These are phyloP conservation scores for Daldinia sp. DNA, from an alignment of 2,329 filamentous ascomycete species.

Conservation along the genomic window DNA sequence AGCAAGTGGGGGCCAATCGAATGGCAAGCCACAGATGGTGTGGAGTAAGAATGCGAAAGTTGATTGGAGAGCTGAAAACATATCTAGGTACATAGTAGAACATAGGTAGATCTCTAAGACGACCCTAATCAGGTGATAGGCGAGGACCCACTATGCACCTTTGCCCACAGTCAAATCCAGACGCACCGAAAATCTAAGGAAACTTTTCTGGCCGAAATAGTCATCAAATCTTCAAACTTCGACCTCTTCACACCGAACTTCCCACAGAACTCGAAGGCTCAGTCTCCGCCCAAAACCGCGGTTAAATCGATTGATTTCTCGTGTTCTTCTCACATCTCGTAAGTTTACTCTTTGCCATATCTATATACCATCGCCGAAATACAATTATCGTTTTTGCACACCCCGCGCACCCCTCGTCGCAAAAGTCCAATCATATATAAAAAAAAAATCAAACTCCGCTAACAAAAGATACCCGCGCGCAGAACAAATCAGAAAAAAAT, in stretches of 20 bases:
- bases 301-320: conserved; percentile 99
- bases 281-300: conserved; percentile 96
- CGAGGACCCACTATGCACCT: conserved; percentile 31
- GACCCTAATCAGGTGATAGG: conserved; percentile 52
- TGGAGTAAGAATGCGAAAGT: neutral
- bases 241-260: conserved; percentile 50
- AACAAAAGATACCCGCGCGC: conserved; percentile 35
- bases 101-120: neutral
- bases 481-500: conserved; percentile 76
- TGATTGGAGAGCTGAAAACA: conserved; percentile 22
- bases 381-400: conserved; percentile 4
- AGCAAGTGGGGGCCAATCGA: conserved; percentile 18
- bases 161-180: conserved; percentile 42
- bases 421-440: conserved; percentile 9
- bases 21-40: conserved; percentile 31
- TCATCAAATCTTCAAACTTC: conserved; percentile 49
- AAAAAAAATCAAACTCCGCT: conserved; percentile 27
- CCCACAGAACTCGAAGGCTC: conserved; percentile 90
- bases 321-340: conserved; percentile 70
- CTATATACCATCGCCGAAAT: conserved; percentile 24
- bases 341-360: conserved; percentile 48
- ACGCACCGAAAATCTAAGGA: conserved; percentile 42
- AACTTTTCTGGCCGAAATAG: conserved; percentile 49
- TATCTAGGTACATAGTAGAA: no score
- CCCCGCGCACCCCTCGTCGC: conserved; percentile 15